Percentiles rank a stretch among this genome's conserved stretches.
Evolutionary conservation across 345 rosid genomes (phyloP).

Genomic region (Salix brachista): DNA sequence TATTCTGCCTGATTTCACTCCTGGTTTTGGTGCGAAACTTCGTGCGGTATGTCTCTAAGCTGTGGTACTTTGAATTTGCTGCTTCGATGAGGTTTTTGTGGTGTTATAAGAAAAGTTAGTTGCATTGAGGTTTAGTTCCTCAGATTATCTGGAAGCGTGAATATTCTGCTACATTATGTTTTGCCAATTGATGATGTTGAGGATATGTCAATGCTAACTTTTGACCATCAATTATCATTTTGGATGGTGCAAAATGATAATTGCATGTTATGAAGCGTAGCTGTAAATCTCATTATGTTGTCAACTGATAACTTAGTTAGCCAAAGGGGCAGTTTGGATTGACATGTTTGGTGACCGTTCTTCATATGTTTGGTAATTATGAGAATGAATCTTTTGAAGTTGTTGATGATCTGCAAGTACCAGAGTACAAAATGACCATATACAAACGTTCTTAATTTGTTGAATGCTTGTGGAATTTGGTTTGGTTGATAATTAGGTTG

Average conservation of each 20-base stretch:
- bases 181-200: not conserved
- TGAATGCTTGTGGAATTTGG: not conserved
- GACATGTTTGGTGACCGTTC: not conserved
- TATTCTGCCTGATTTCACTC: conserved; percentile 87
- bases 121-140: not conserved
- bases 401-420: not conserved
- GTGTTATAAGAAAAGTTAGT: not conserved
- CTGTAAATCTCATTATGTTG: not conserved
- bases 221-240: not conserved
- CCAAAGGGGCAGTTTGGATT: not conserved
- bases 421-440: not conserved
- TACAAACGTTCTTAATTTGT: not conserved
- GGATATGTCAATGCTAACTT: not conserved
- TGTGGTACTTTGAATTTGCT: not conserved
- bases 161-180: not conserved
- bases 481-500: not conserved
- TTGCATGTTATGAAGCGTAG: not conserved
- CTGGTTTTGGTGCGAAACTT: conserved; percentile 83
- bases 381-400: not conserved
- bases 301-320: not conserved
- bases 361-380: not conserved
- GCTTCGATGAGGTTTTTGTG: not conserved
- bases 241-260: not conserved
- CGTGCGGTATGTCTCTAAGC: conserved; percentile 50
- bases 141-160: not conserved